These are phyloP conservation scores for Eucalyptus erythrocorys DNA, from an alignment of 345 rosid genomes.

Conservation along the genomic window DNA sequence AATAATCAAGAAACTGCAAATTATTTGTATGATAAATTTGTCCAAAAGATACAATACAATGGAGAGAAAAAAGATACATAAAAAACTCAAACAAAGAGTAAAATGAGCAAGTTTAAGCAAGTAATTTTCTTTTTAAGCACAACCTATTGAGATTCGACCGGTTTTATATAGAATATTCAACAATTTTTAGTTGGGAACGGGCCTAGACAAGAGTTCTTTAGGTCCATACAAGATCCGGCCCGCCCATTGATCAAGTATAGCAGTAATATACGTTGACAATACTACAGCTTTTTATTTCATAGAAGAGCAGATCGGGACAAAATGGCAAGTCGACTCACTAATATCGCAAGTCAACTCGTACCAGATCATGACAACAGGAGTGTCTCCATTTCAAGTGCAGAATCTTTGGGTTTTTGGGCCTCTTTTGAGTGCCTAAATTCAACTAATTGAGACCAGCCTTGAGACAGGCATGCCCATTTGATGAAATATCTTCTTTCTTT, in stretches of 20 bases:
- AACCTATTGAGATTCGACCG: background rate
- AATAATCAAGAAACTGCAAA: background rate
- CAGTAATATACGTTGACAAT: background rate
- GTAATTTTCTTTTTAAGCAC: background rate
- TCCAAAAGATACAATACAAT: too few species aligned
- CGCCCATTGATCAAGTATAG: background rate
- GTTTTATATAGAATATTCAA: background rate
- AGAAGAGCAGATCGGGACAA: background rate
- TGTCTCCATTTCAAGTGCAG: background rate
- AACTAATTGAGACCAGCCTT: background rate
- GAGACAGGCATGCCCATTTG: background rate
- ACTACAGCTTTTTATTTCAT: background rate
- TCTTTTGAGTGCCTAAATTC: background rate
- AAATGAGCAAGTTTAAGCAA: background rate
- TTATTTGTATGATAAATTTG: too few species aligned
- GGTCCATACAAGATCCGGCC: background rate
- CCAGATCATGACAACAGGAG: background rate
- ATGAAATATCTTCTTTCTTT: too few species aligned
- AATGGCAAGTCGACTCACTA: background rate
- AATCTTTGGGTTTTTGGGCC: background rate
- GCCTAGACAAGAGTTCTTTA: background rate
- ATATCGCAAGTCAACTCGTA: background rate
- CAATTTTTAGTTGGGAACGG: background rate
- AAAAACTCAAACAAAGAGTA: background rate
- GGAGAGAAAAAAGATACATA: background rate